Percentiles rank a stretch among this genome's conserved stretches.
These are phyloP conservation scores for Monosporascus sp. DNA, from an alignment of 2,329 filamentous ascomycete genomes.

Conservation along the genomic window DNA sequence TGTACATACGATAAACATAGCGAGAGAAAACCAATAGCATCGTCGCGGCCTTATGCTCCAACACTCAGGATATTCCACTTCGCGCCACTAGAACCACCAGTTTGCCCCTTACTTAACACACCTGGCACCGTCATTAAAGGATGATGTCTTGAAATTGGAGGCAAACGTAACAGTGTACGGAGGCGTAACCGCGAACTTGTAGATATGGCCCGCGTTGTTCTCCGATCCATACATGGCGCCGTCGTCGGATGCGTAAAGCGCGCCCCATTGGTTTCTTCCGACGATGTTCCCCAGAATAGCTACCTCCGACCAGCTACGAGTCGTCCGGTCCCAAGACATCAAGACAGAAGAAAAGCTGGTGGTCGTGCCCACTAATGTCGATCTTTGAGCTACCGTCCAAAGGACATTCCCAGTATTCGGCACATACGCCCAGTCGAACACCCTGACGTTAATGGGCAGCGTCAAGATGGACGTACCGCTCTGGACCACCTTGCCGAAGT, in stretches of 20 bases:
- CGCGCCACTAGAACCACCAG: neutral
- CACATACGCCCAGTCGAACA: constrained; percentile 14
- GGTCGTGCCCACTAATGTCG: too few species aligned
- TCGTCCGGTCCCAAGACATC: constrained; percentile 6
- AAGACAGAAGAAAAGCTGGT: neutral
- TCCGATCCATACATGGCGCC: constrained; percentile 11
- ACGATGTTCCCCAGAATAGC: constrained; percentile 3
- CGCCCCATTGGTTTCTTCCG: constrained; percentile 6
- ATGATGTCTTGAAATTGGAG: constrained; percentile 6
- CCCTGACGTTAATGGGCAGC: constrained; percentile 2
- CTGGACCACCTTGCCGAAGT: constrained; percentile 5
- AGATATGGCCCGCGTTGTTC: constrained; percentile 11
- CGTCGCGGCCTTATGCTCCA: too few species aligned
- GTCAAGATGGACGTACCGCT: constrained; percentile 3
- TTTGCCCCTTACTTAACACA: constrained; percentile 1
- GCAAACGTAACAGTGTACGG: constrained; percentile 2
- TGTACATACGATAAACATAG: too few species aligned
- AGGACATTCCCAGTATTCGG: constrained; percentile 8
- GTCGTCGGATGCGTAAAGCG: constrained; percentile 12
- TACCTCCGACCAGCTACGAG: constrained; percentile 7
- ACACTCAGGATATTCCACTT: too few species aligned
- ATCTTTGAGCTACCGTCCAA: constrained; percentile 3
- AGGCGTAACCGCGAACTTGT: constrained; percentile 5
- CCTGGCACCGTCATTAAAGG: constrained; percentile 12
- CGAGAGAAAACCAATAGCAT: too few species aligned